Evolutionary conservation across 306 rosid species (phyloP).

Genomic region (Trichosanthes cucumerina): DNA sequence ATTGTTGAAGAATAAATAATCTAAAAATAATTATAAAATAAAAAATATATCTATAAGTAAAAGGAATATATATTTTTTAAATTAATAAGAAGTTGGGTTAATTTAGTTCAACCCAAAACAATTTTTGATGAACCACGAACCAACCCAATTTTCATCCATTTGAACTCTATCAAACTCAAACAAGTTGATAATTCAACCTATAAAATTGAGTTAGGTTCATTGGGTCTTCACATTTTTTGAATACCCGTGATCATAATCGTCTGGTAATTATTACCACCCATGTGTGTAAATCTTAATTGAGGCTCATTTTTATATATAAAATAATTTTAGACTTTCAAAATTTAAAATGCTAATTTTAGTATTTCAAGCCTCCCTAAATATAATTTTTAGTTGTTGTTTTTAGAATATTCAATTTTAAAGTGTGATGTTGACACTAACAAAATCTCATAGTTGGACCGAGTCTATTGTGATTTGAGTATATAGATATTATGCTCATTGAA

Average conservation of each 20-base stretch:
- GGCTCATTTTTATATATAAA: neutral
- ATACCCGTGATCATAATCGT: neutral
- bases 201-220: too few relatives aligned
- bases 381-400: neutral
- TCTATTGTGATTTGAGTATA: neutral
- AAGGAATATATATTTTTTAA: too few relatives aligned
- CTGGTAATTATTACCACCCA: neutral
- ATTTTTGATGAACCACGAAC: too few relatives aligned
- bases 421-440: neutral
- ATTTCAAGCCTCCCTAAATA: neutral
- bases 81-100: too few relatives aligned
- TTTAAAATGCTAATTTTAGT: neutral
- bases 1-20: too few relatives aligned
- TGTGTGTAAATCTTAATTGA: neutral
- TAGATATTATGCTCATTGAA: neutral
- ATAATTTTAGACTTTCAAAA: neutral
- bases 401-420: neutral
- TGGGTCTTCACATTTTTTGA: too few relatives aligned
- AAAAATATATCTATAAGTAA: too few relatives aligned
- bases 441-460: neutral
- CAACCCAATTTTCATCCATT: too few relatives aligned
- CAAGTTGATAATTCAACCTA: too few relatives aligned
- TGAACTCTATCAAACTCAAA: too few relatives aligned
- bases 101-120: too few relatives aligned
- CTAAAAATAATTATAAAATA: too few relatives aligned